phyloP scores from a whole-genome alignment of 2,329 filamentous ascomycete genomes.

The Monosporascus sp. region DNA sequence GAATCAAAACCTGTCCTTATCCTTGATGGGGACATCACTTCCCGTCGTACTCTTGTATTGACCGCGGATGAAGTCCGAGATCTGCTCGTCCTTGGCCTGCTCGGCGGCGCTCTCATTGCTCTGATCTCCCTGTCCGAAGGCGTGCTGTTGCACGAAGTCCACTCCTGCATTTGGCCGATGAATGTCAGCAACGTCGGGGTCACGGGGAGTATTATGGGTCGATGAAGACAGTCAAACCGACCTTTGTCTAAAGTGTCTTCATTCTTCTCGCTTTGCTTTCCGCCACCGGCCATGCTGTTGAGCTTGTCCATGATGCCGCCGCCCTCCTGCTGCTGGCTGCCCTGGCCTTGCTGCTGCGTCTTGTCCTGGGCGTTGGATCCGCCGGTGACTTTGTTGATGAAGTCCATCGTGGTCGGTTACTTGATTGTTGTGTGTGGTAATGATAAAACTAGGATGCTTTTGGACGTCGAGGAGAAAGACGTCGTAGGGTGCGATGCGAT shows the following conservation, averaged over 20 bases:
- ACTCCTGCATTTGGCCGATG: constrained; percentile 47
- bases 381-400: constrained; percentile 47
- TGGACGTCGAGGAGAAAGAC: too few relatives aligned
- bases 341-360: constrained; percentile 22
- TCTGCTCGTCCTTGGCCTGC: constrained; percentile 79
- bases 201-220: neutral
- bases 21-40: constrained; percentile 63
- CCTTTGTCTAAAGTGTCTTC: constrained; percentile 82
- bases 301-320: constrained; percentile 65
- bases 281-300: constrained; percentile 68
- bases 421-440: neutral
- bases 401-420: constrained; percentile 42
- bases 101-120: constrained; percentile 68
- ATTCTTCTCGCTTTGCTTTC: constrained; percentile 70
- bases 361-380: constrained; percentile 26
- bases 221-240: constrained; percentile 26
- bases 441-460: too few relatives aligned
- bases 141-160: constrained; percentile 72
- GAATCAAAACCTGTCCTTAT: constrained; percentile 51
- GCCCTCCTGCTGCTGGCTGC: constrained; percentile 35
- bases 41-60: constrained; percentile 68
- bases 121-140: constrained; percentile 66
- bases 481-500: too few relatives aligned
- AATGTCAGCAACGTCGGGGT: constrained; percentile 1
- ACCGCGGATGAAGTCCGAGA: constrained; percentile 65